A percentile compares a stretch with the other conserved stretches of the same genome.
Conservation (phyloP, 108 stramenopile species). For the Cylindrotheca closterium region DNA sequence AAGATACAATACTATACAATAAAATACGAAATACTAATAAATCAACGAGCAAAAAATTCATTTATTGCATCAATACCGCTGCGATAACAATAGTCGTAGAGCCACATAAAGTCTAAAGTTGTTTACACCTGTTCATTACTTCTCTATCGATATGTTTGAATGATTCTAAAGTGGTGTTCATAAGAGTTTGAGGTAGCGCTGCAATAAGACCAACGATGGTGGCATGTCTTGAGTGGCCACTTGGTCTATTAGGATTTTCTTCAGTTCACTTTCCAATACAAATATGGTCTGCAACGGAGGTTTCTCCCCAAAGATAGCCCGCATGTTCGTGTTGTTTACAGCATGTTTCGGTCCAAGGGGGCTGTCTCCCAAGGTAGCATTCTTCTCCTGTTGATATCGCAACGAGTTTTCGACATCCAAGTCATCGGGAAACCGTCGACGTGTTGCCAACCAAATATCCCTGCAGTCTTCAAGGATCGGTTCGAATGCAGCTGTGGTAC, state of each 20-base stretch:
- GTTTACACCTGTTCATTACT: not conserved
- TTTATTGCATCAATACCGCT: not conserved
- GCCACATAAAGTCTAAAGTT: not conserved
- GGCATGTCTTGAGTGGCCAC: not conserved
- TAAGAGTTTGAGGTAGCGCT: not conserved
- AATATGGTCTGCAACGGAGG: conserved; percentile 41
- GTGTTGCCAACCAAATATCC: conserved; percentile 77
- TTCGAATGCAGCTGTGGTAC: conserved; percentile 24
- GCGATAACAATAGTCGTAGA: not conserved
- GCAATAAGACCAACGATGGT: not conserved
- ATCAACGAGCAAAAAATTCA: not conserved
- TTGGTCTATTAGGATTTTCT: conserved; percentile 15
- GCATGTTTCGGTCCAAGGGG: conserved; percentile 52
- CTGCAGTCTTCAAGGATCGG: conserved; percentile 55
- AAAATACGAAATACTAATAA: no score
- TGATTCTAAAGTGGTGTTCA: not conserved
- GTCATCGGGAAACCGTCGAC: conserved; percentile 37
- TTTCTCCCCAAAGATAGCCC: conserved; percentile 56
- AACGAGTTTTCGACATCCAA: conserved; percentile 56
- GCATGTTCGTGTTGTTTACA: conserved; percentile 72
- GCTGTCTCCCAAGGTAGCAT: conserved; percentile 3
- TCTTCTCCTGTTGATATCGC: conserved; percentile 18
- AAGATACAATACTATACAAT: no score
- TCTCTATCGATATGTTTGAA: not conserved
- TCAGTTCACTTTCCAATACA: conserved; percentile 39